phyloP scores from a whole-genome alignment of 2,329 filamentous ascomycete species.

The Davidsoniella eucalypti region DNA sequence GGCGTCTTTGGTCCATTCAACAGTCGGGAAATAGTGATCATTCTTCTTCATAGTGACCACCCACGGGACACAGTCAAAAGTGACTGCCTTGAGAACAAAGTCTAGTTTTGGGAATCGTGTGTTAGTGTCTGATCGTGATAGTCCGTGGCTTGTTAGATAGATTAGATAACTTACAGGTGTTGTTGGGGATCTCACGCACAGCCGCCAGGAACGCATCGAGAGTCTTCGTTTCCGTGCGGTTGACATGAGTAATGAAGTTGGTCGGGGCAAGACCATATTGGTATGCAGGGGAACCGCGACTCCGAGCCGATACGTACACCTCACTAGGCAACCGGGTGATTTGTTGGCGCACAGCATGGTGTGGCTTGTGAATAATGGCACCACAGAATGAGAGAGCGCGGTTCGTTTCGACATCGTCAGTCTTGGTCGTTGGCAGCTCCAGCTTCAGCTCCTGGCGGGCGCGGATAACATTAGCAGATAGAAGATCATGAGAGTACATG shows the following conservation, averaged over 20 bases:
- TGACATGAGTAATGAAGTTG: slow-evolving; percentile 95
- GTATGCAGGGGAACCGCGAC: slow-evolving; percentile 66
- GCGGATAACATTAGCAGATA: slow-evolving; percentile 76
- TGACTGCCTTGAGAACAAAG: slow-evolving; percentile 93
- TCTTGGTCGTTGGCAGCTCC: slow-evolving; percentile 68
- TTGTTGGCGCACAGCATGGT: slow-evolving; percentile 92
- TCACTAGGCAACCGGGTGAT: slow-evolving; percentile 94
- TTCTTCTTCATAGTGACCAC: slow-evolving; percentile 99
- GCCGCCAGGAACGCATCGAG: slow-evolving; percentile 65
- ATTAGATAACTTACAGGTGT: slow-evolving; percentile 49
- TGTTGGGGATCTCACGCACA: slow-evolving; percentile 79
- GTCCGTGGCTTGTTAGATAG: too few species aligned
- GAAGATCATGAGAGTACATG: slow-evolving; percentile 77
- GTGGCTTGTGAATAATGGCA: slow-evolving; percentile 79
- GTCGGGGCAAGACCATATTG: slow-evolving; percentile 88
- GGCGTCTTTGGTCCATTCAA: slow-evolving; percentile 51
- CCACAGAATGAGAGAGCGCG: slow-evolving; percentile 90
- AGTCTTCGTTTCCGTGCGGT: slow-evolving; percentile 70
- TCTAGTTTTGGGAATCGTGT: slow-evolving; percentile 26
- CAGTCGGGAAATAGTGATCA: slow-evolving; percentile 76
- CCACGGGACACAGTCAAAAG: slow-evolving; percentile 96
- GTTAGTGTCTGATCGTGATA: slow-evolving; percentile 12
- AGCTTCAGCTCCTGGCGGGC: slow-evolving; percentile 65
- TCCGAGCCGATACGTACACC: slow-evolving; percentile 83
- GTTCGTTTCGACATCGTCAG: slow-evolving; percentile 81